Conservation (phyloP, 1,139 yeast species). For the Yamadazyma diddensiae region DNA sequence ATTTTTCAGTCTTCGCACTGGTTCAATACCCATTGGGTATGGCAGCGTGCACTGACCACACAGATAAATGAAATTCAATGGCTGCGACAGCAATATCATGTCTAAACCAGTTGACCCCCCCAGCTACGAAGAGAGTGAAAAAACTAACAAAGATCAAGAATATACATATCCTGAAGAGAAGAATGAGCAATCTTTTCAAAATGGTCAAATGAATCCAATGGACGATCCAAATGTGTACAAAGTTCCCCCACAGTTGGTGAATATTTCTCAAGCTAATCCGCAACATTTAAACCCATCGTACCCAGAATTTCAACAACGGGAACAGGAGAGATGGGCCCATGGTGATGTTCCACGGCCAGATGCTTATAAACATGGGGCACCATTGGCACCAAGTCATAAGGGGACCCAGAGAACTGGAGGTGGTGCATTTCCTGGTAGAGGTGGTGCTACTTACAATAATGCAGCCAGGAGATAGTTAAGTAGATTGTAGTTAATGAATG, state of each 20-base stretch:
- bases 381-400: constrained; percentile 28
- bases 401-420: constrained; percentile 25
- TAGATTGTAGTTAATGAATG: no score
- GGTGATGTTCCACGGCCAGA: constrained; percentile 31
- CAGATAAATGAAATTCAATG: background rate
- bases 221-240: constrained; percentile 28
- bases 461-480: constrained; percentile 36
- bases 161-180: constrained; percentile 2
- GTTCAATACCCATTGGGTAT: no score
- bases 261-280: constrained; percentile 36
- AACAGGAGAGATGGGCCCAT: constrained; percentile 28
- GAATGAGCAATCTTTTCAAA: background rate
- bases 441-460: constrained; percentile 38
- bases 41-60: background rate
- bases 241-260: constrained; percentile 35
- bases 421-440: constrained; percentile 36
- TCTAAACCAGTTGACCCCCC: constrained; percentile 7
- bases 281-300: constrained; percentile 38
- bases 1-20: constrained; percentile 6
- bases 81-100: constrained; percentile 2
- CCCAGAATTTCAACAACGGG: constrained; percentile 31
- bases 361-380: constrained; percentile 32
- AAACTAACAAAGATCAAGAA: constrained; percentile 1
- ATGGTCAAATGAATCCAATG: constrained; percentile 19
- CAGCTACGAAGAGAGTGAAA: constrained; percentile 8